Base-by-base conservation (phyloP, 2,329 filamentous ascomycete species). In the Pseudogymnoascus sp. region DNA sequence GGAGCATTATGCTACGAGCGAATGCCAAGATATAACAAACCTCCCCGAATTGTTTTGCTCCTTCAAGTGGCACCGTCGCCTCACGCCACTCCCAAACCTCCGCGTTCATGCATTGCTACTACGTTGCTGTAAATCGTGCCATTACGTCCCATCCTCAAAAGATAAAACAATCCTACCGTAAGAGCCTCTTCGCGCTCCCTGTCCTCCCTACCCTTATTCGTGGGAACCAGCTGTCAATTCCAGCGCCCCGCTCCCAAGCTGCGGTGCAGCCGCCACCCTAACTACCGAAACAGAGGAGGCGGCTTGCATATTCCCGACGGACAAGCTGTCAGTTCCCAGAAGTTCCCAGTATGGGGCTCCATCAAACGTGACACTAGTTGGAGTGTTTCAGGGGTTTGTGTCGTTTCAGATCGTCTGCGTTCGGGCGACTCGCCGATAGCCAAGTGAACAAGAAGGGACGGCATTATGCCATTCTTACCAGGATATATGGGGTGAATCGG, bases 121-220 rank as follows among this genome's bases (percentile, higher is more conserved):
- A 34, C 6, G n/a, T 57, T 57, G 28, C 28, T 57, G 51, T 57
- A n/a, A 57, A 34, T 57, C 5, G 13, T 34, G 6, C 51, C 6
- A 19, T 57, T 57, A 57, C 51, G 28, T 34, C 11, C 6, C 28
- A 19, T 34, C 28, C 28, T 6, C 28, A 34, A 34, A 57, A 34
- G 51, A 28, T 57, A 57, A 57, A 57, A 57, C 51, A 57, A 57
- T 57, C 51, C 28, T 21, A 57, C n/a, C 28, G 51, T 57, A 57
- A 34, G 51, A 57, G 51, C 51, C 51, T 57, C 51, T 34, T 34
- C 11, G 51, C 51, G 28, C 25, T 8, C 51, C 51, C 51, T 34
- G 25, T n/a, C 8, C 48, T 31, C 25, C 48, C 25, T 11, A n/a
- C 5, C 51, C 51, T 57, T 34, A 57, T 57, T 57, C n/a, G 51